These are phyloP conservation scores for Gyromitra esculenta DNA, from an alignment of 2,329 filamentous ascomycete genomes.

Conservation along the genomic window DNA sequence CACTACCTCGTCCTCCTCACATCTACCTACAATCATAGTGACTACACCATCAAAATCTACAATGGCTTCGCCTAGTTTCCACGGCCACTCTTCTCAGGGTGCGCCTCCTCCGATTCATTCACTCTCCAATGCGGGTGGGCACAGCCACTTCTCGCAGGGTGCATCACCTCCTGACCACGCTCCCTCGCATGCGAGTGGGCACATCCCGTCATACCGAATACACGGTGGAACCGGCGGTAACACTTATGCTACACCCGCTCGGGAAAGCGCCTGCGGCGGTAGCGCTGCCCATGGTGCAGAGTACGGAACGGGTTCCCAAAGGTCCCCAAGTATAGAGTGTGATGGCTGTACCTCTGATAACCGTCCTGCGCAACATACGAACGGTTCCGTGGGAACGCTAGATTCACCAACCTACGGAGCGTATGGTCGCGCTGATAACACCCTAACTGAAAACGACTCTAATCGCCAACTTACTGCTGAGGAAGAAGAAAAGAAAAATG, in stretches of 20 bases:
- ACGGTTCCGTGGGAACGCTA: background rate
- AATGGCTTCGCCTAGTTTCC: background rate
- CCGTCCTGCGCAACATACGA: constrained; percentile 5
- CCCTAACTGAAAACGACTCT: constrained; percentile 62
- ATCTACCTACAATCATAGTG: background rate
- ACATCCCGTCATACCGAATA: background rate
- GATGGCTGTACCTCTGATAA: too few species aligned
- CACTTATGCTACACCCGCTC: background rate
- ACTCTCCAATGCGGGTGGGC: constrained; percentile 15
- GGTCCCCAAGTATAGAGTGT: background rate
- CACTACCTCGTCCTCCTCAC: background rate
- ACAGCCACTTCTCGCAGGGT: background rate
- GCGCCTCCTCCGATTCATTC: background rate
- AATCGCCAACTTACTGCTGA: constrained; percentile 83
- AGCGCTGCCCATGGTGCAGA: background rate
- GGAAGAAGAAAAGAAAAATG: constrained; percentile 74
- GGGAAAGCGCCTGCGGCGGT: background rate
- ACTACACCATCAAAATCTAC: background rate
- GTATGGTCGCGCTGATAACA: background rate
- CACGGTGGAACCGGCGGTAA: background rate
- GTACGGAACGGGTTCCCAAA: background rate
- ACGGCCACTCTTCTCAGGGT: background rate
- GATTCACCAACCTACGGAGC: background rate
- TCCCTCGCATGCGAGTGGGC: constrained; percentile 16
- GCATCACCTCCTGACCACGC: background rate